Conservation (phyloP, 2,329 filamentous ascomycete genomes). For the Trichophyton benhamiae region DNA sequence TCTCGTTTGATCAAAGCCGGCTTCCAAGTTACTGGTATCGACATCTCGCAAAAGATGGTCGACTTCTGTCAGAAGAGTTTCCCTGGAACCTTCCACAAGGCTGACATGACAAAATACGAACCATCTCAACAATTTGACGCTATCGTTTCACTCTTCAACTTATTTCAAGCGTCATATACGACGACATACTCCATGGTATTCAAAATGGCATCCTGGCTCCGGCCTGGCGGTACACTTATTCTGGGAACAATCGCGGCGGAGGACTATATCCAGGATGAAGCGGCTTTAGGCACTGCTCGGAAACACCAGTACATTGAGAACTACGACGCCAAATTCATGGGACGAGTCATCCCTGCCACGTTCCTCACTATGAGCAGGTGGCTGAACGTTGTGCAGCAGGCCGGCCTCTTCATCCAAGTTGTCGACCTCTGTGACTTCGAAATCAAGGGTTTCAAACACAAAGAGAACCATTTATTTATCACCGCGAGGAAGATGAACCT, state of each 20-base stretch:
- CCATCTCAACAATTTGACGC: conserved; percentile 10
- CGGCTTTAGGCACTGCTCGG: conserved; percentile 4
- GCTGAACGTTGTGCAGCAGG: background rate
- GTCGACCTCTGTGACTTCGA: background rate
- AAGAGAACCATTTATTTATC: background rate
- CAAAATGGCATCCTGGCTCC: conserved; percentile 12
- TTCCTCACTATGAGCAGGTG: background rate
- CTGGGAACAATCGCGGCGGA: conserved; percentile 9
- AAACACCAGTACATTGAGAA: background rate
- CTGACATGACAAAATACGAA: conserved; percentile 12
- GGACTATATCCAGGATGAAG: background rate
- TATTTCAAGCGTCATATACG: conserved; percentile 10
- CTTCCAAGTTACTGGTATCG: conserved; percentile 14
- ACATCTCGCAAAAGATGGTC: conserved; percentile 13
- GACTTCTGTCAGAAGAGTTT: conserved; percentile 10
- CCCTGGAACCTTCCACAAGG: conserved; percentile 11
- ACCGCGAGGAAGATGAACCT: background rate
- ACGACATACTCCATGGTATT: conserved; percentile 9
- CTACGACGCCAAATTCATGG: background rate
- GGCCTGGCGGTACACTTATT: conserved; percentile 7
- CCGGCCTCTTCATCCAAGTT: background rate
- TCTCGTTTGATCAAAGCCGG: conserved; percentile 10
- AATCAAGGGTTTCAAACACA: background rate
- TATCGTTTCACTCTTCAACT: conserved; percentile 12
- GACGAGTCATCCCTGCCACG: background rate